phyloP scores from a whole-genome alignment of 805 yeast species.

The Starmerella stigmatis region DNA sequence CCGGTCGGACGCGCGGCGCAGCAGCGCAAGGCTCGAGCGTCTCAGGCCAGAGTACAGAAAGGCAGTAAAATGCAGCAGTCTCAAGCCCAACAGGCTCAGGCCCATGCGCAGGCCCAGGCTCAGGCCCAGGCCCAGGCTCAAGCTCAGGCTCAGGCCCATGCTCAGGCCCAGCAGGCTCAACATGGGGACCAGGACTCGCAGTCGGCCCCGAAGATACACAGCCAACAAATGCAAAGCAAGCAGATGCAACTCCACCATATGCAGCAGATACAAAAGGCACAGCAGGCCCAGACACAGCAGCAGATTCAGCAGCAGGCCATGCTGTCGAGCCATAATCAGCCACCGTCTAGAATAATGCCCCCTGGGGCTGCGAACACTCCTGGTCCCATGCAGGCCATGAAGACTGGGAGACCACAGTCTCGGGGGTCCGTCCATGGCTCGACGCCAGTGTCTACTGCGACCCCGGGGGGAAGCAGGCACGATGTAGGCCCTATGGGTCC shows the following conservation, averaged over 20 bases:
- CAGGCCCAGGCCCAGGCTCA: constrained; percentile 1
- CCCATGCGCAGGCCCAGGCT: not conserved
- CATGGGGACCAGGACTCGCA: not conserved
- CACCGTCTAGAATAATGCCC: not conserved
- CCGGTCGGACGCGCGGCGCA: not conserved
- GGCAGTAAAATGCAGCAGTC: not conserved
- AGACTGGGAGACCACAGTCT: constrained; percentile 4
- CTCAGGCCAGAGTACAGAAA: not conserved
- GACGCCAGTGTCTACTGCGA: not conserved
- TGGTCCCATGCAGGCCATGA: constrained; percentile 6
- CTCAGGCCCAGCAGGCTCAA: constrained; percentile 1
- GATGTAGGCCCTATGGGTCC: not conserved
- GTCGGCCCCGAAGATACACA: too few relatives aligned
- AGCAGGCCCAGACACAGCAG: not conserved
- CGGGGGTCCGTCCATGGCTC: not conserved
- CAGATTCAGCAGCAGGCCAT: not conserved
- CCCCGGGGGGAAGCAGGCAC: not conserved
- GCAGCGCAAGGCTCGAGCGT: not conserved
- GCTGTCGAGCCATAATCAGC: not conserved
- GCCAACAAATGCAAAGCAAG: too few relatives aligned
- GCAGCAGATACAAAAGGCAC: not conserved
- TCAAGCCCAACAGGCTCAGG: not conserved
- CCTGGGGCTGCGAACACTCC: not conserved
- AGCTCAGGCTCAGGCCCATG: not conserved
- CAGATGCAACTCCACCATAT: not conserved